Base-by-base conservation (phyloP, 495 filamentous ascomycete genomes). In the Neurospora sp. region DNA sequence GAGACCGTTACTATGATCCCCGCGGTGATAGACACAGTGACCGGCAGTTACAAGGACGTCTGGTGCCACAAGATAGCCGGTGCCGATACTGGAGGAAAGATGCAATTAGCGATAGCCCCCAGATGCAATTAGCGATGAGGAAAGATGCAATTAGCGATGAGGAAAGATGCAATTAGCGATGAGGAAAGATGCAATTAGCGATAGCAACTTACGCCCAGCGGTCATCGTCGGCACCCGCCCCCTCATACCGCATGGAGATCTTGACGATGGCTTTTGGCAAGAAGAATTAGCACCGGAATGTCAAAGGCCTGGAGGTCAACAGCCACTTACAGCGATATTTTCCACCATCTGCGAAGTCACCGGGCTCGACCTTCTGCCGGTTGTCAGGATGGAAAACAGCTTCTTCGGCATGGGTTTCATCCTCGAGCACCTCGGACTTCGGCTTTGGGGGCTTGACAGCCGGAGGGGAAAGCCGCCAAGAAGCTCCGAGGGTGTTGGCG, bases 191-290 rank as follows among this genome's bases (percentile, higher is more conserved):
- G n/a, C n/a, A n/a, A n/a, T n/a, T n/a, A 31, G 31, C 1, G 3
- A 31, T 31, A 31, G 31, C 31, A 14, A 40, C 42, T 48, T 48
- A 48, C 46, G 46, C 46, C 46, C 46, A 48, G n/a, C 46, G 46
- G 0, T 48, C 0, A 48, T 48, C 46, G 1, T 9, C 46, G 0
- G 0, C 46, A 48, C 0, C 0, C 46, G 23, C 23, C 0, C n/a
- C n/a, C 46, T 48, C 46, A 23, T 48, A 48, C 0, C 46, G 46
- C 46, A 48, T 48, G 10, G 10, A 23, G 2, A 48, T 4, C 20
- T 48, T 48, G 0, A 48, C 18, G 1, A 48, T 48, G 0, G 44
- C 44, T 48, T 48, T 44, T 7, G n/a, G n/a, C n/a, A n/a, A 1
- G 7, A n/a, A n/a, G n/a, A 1, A n/a, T 44, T 44, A 44, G 41